Evolutionary conservation across 306 rosid genomes (phyloP).

Genomic region (Castanopsis chinensis): DNA sequence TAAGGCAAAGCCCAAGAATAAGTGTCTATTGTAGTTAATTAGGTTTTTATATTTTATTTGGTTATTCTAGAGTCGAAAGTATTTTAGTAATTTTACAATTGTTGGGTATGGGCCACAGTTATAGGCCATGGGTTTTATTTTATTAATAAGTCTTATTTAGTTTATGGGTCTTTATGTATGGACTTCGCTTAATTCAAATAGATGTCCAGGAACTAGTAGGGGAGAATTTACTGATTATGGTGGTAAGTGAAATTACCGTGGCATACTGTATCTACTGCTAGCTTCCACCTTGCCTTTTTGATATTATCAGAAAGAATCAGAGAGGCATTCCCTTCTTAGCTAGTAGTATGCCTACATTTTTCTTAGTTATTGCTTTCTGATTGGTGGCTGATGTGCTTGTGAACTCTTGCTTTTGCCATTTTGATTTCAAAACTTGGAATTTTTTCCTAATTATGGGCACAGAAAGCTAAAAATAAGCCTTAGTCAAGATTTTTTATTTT

Average conservation of each 20-base stretch:
- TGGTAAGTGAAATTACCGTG: constrained; percentile 50
- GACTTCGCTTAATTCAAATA: too few relatives aligned
- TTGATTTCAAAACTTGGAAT: neutral
- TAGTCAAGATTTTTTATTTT: neutral
- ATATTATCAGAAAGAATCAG: neutral
- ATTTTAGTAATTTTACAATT: too few relatives aligned
- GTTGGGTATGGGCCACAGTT: too few relatives aligned
- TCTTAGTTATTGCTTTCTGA: neutral
- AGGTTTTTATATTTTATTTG: too few relatives aligned
- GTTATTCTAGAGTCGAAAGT: too few relatives aligned
- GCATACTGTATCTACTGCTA: constrained; percentile 14
- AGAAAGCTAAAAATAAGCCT: neutral
- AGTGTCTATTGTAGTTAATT: too few relatives aligned
- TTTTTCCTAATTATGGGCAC: neutral
- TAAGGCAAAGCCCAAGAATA: too few relatives aligned
- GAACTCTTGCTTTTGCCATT: neutral
- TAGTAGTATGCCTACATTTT: neutral
- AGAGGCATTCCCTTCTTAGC: neutral
- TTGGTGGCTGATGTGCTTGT: neutral
- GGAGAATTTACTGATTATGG: constrained; percentile 75
- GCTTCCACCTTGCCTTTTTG: constrained; percentile 5
- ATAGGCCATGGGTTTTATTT: too few relatives aligned
- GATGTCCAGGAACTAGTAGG: too few relatives aligned
- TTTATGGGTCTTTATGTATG: too few relatives aligned
- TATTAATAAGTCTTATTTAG: too few relatives aligned